These are phyloP conservation scores for Oxyria digyna DNA, from an alignment of 148 eudicot species.

Conservation along the genomic window DNA sequence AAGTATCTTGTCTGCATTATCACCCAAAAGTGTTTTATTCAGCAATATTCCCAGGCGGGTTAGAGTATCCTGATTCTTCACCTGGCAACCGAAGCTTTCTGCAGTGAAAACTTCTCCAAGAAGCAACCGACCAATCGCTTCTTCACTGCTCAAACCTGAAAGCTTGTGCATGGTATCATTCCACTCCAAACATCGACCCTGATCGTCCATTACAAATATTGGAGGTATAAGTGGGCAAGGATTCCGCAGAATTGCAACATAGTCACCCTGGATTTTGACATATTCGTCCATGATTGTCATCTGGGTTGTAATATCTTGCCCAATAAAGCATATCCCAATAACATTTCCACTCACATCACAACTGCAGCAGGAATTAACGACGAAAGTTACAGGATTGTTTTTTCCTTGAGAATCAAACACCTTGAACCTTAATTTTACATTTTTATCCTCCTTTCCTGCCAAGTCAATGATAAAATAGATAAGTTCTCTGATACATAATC, in stretches of 20 bases:
- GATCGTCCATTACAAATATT: constrained; percentile 58
- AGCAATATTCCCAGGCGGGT: constrained; percentile 46
- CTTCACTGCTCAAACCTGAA: constrained; percentile 50
- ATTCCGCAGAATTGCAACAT: constrained; percentile 48
- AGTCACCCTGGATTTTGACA: constrained; percentile 53
- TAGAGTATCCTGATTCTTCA: constrained; percentile 56
- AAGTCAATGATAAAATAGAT: constrained; percentile 1
- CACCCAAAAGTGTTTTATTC: constrained; percentile 36
- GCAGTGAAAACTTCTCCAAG: constrained; percentile 71
- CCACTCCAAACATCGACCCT: constrained; percentile 78
- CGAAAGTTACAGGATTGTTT: constrained; percentile 27
- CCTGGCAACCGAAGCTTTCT: constrained; percentile 48
- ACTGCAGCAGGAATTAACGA: constrained; percentile 66
- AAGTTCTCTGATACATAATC: background rate
- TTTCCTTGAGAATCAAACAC: constrained; percentile 32
- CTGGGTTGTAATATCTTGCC: constrained; percentile 63
- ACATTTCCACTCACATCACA: constrained; percentile 41
- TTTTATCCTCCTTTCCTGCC: constrained; percentile 61
- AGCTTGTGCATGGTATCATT: constrained; percentile 60
- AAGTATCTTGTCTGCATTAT: constrained; percentile 41
- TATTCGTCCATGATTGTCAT: constrained; percentile 49
- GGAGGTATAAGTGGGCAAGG: constrained; percentile 73
- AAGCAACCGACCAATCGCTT: constrained; percentile 47
- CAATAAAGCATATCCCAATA: constrained; percentile 63
- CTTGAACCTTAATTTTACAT: constrained; percentile 45